These are phyloP conservation scores for Botrytis hyacinthi DNA, from an alignment of 2,329 filamentous ascomycete genomes.

Conservation along the genomic window DNA sequence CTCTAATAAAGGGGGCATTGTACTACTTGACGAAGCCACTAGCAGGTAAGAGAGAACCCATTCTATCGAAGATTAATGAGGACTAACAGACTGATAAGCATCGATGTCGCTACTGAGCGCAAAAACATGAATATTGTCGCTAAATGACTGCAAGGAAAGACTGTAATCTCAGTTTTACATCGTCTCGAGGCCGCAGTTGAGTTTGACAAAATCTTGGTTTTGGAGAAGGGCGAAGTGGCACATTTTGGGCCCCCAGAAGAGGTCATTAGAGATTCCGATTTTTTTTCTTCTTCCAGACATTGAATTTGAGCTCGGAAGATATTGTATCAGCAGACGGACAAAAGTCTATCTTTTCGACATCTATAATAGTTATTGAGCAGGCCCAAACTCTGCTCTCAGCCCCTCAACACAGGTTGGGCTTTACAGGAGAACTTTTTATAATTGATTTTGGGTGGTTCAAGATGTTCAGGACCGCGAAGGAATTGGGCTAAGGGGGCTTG, in stretches of 20 bases:
- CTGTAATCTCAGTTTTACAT: not conserved
- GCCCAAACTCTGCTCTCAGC: slow-evolving; percentile 37
- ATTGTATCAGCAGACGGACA: not conserved
- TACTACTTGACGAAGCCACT: not conserved
- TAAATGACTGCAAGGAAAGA: not conserved
- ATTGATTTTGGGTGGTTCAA: not conserved
- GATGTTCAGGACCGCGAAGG: not conserved
- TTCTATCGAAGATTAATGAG: not conserved
- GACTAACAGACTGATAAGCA: not conserved
- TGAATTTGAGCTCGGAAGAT: not conserved
- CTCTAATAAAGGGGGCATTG: not conserved
- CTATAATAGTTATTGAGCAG: not conserved
- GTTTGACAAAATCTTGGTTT: not conserved
- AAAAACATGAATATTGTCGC: not conserved
- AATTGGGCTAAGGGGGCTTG: not conserved
- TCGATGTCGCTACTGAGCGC: not conserved
- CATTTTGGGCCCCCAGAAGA: not conserved
- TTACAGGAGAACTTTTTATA: slow-evolving; percentile 24
- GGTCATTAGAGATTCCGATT: not conserved
- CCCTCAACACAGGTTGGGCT: slow-evolving; percentile 42
- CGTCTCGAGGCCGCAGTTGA: not conserved
- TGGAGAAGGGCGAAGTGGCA: not conserved
- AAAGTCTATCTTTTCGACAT: not conserved
- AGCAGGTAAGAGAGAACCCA: not conserved
- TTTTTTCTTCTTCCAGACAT: not conserved